Evolutionary conservation across 257 asterid species (phyloP).

Genomic region (Nicotiana knightiana): DNA sequence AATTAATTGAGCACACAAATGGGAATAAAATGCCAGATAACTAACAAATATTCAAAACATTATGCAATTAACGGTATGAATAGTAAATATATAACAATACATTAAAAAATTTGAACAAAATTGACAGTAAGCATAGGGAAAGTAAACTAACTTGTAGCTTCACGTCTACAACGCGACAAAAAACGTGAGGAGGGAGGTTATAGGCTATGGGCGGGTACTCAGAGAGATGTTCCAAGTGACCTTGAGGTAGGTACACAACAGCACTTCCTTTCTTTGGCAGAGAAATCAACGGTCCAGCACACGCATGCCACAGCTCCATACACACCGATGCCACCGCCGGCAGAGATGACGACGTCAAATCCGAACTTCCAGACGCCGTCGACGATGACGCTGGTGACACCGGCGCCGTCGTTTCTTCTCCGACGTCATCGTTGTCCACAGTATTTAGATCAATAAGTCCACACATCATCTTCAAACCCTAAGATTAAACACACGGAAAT

Average conservation of each 20-base stretch:
- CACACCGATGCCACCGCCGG: conserved; percentile 47
- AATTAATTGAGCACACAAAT: neutral
- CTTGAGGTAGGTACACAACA: conserved; percentile 89
- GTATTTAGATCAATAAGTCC: conserved; percentile 79
- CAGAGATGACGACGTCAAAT: conserved; percentile 19
- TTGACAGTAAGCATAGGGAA: neutral
- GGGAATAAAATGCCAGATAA: neutral
- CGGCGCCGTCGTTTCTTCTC: conserved; percentile 7
- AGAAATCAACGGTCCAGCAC: conserved; percentile 95
- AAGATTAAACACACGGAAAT: conserved; percentile 11
- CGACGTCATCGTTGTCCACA: conserved; percentile 36
- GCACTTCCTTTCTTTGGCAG: conserved; percentile 81
- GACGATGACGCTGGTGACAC: conserved; percentile 13
- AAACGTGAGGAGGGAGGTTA: conserved; percentile 80
- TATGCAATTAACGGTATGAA: neutral
- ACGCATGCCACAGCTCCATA: conserved; percentile 99
- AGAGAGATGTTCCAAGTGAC: conserved; percentile 72
- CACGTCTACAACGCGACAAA: conserved; percentile 90
- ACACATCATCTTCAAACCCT: conserved; percentile 44
- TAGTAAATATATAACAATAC: neutral
- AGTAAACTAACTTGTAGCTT: conserved; percentile 59
- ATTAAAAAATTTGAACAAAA: neutral
- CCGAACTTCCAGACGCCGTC: conserved; percentile 32
- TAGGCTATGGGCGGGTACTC: conserved; percentile 40
- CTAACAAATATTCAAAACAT: neutral